Evolutionary conservation across 352 stramenopile genomes (phyloP).

Genomic region (Thraustochytrium sp.): DNA sequence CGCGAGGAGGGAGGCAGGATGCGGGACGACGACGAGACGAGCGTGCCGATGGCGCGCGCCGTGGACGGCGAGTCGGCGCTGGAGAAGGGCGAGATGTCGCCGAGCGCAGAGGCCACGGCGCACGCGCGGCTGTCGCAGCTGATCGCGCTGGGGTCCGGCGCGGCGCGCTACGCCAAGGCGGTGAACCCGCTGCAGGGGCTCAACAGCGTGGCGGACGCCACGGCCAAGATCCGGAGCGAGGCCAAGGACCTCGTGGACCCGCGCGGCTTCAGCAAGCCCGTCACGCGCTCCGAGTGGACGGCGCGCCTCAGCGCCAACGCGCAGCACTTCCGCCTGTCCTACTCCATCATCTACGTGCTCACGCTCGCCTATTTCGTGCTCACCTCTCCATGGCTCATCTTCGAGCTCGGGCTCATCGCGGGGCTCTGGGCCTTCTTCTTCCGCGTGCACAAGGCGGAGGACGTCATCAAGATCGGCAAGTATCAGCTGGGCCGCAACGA

Average conservation of each 20-base stretch:
- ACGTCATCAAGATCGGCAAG: constrained; percentile 39
- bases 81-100: neutral
- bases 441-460: constrained; percentile 43
- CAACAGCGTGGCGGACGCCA: constrained; percentile 15
- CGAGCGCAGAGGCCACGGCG: neutral
- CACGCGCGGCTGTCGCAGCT: neutral
- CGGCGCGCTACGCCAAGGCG: neutral
- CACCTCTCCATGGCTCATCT: constrained; percentile 43
- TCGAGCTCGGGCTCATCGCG: neutral
- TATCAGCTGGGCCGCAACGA: constrained; percentile 34
- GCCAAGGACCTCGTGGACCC: constrained; percentile 29
- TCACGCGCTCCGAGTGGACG: neutral
- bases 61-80: neutral
- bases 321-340: constrained; percentile 8
- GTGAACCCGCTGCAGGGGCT: constrained; percentile 22
- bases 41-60: neutral
- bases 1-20: too few relatives aligned
- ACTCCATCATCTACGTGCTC: neutral
- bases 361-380: constrained; percentile 38
- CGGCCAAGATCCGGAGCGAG: constrained; percentile 6
- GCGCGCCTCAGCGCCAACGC: constrained; percentile 24
- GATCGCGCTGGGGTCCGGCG: neutral
- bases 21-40: neutral
- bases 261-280: constrained; percentile 4
- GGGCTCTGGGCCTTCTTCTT: constrained; percentile 40